A percentile compares a stretch with the other conserved stretches of the same genome.
These are phyloP conservation scores for Cyathus striatus DNA, from an alignment of 768 basidiomycete genomes.

Conservation along the genomic window DNA sequence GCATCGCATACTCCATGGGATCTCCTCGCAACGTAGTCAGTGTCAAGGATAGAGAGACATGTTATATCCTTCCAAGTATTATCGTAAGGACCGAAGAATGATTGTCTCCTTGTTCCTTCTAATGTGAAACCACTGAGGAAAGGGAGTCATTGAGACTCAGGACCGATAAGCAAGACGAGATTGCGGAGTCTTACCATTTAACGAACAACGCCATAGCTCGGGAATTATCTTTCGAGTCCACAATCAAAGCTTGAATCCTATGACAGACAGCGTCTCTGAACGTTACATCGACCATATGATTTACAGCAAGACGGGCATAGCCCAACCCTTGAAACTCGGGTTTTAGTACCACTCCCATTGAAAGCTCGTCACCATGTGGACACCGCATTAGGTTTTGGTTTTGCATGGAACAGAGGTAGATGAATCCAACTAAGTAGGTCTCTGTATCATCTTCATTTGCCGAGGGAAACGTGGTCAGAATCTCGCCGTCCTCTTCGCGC, in stretches of 20 bases:
- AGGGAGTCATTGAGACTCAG: too few relatives aligned
- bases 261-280: slow-evolving; percentile 42
- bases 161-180: too few relatives aligned
- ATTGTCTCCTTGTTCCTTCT: slow-evolving; percentile 58
- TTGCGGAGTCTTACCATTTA: slow-evolving; percentile 24
- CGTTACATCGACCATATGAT: slow-evolving; percentile 37
- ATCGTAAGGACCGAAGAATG: slow-evolving; percentile 40
- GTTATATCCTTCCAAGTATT: slow-evolving; percentile 55
- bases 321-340: slow-evolving; percentile 31
- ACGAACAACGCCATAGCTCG: slow-evolving; percentile 44
- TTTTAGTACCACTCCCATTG: slow-evolving; percentile 49
- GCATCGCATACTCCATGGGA: slow-evolving; percentile 8
- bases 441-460: too few relatives aligned
- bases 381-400: slow-evolving; percentile 19
- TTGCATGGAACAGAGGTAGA: slow-evolving; percentile 32
- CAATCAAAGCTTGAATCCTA: slow-evolving; percentile 47
- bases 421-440: slow-evolving; percentile 29
- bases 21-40: slow-evolving; percentile 45
- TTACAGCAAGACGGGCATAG: slow-evolving; percentile 41
- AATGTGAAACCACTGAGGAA: slow-evolving; percentile 52
- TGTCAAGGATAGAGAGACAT: slow-evolving; percentile 55
- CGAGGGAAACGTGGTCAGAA: too few relatives aligned
- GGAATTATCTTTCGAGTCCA: slow-evolving; percentile 39
- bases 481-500: too few relatives aligned
- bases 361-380: slow-evolving; percentile 40